phyloP scores from a whole-genome alignment of 202 grass and related monocot genomes.

The Schoenoplectus tabernaemontani region DNA sequence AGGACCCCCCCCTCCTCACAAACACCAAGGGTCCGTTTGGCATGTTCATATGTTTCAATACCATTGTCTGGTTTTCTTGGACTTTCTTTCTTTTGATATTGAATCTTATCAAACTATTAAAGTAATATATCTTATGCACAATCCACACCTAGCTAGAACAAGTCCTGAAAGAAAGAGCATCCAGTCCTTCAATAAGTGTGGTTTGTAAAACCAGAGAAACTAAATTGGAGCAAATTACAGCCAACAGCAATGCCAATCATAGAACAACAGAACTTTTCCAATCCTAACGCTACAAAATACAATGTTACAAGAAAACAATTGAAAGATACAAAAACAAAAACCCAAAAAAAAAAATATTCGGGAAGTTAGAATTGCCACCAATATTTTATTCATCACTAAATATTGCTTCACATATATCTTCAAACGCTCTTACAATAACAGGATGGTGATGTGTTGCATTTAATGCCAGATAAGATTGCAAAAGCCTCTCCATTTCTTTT shows the following conservation, averaged over 20 bases:
- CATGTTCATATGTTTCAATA: background rate
- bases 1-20: no score
- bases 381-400: constrained; percentile 35
- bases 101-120: background rate
- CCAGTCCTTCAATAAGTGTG: background rate
- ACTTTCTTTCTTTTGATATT: background rate
- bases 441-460: constrained; percentile 62
- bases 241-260: constrained; percentile 10
- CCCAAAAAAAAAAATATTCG: background rate
- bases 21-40: background rate
- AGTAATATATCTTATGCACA: no score
- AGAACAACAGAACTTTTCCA: constrained; percentile 20
- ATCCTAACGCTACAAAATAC: constrained; percentile 17
- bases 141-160: background rate
- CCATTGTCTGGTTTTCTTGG: background rate
- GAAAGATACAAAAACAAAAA: background rate
- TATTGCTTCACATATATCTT: constrained; percentile 66
- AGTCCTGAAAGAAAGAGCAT: no score
- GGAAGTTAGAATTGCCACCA: constrained; percentile 3
- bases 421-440: constrained; percentile 66
- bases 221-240: constrained; percentile 2
- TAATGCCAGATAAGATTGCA: constrained; percentile 58
- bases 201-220: background rate
- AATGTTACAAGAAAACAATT: background rate
- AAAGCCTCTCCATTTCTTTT: constrained; percentile 57